These are phyloP conservation scores for Gossypium davidsonii DNA, from an alignment of 441 rosid genomes.

Conservation along the genomic window DNA sequence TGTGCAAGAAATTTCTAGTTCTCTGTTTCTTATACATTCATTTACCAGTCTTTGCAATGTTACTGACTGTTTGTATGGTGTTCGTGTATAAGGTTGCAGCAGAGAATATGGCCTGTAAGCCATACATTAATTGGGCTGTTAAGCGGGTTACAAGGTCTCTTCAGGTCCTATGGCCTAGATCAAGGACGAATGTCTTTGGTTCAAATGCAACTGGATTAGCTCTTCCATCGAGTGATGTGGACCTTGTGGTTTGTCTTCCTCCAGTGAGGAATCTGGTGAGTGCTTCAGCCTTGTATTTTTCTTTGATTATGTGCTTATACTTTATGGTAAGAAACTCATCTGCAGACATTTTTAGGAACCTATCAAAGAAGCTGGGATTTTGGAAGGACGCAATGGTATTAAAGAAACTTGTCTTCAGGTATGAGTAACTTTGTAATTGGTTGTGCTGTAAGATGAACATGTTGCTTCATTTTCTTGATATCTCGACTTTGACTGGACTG, in stretches of 20 bases:
- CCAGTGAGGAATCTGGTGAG: constrained; percentile 97
- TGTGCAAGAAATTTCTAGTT: constrained; percentile 7
- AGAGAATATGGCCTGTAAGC: constrained; percentile 76
- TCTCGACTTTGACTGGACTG: neutral
- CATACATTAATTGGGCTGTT: constrained; percentile 89
- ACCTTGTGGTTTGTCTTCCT: constrained; percentile 97
- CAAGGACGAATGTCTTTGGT: constrained; percentile 85
- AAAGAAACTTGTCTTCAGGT: constrained; percentile 99
- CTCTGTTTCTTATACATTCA: neutral
- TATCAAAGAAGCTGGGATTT: constrained; percentile 97
- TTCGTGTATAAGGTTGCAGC: constrained; percentile 61
- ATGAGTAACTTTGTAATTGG: constrained; percentile 15
- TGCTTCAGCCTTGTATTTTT: constrained; percentile 15
- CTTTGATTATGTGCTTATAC: constrained; percentile 11
- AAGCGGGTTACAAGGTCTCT: constrained; percentile 93
- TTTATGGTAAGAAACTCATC: constrained; percentile 29
- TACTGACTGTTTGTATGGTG: constrained; percentile 20
- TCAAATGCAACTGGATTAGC: constrained; percentile 94
- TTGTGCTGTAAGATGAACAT: neutral
- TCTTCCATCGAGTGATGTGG: constrained; percentile 96
- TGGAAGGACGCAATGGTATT: constrained; percentile 99
- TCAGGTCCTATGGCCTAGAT: constrained; percentile 97
- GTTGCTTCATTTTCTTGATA: constrained; percentile 4
- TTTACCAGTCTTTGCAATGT: constrained; percentile 5
- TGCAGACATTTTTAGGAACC: constrained; percentile 58